phyloP scores from a whole-genome alignment of 2,329 filamentous ascomycete species.

The Arthrobotrys iridis region DNA sequence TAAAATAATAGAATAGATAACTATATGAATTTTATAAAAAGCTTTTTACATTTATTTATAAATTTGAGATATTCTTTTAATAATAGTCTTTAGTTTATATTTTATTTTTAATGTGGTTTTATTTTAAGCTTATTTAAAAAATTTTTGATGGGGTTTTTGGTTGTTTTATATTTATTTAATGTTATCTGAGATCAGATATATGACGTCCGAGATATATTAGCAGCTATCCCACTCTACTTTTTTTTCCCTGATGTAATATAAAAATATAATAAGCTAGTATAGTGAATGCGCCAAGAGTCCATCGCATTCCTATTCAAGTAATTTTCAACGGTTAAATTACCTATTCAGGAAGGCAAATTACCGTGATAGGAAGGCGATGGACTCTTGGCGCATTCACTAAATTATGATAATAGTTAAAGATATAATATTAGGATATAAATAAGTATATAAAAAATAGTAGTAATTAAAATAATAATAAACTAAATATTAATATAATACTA shows the following conservation, averaged over 20 bases:
- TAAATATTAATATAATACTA: no score
- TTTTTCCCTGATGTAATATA: background rate
- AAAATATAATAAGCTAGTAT: background rate
- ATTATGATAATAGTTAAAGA: no score
- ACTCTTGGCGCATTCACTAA: no score
- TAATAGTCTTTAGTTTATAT: slow-evolving; percentile 26
- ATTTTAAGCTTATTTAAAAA: background rate
- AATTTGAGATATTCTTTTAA: background rate
- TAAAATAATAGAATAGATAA: background rate
- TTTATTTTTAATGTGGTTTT: slow-evolving; percentile 10
- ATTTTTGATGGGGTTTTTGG: background rate
- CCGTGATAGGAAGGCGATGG: no score
- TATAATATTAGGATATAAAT: no score
- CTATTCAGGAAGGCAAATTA: no score
- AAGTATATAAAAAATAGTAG: no score
- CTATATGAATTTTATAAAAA: background rate
- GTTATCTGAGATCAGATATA: no score
- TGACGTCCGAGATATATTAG: no score
- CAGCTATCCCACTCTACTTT: background rate
- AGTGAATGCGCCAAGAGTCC: background rate
- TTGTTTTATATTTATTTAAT: background rate
- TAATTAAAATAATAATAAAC: no score
- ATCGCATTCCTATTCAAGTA: background rate
- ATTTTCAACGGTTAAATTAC: no score
- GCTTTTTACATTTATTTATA: background rate